These are phyloP conservation scores for Oehlia diaphana DNA, from an alignment of 192 early-diverging fungal genomes.

Conservation along the genomic window DNA sequence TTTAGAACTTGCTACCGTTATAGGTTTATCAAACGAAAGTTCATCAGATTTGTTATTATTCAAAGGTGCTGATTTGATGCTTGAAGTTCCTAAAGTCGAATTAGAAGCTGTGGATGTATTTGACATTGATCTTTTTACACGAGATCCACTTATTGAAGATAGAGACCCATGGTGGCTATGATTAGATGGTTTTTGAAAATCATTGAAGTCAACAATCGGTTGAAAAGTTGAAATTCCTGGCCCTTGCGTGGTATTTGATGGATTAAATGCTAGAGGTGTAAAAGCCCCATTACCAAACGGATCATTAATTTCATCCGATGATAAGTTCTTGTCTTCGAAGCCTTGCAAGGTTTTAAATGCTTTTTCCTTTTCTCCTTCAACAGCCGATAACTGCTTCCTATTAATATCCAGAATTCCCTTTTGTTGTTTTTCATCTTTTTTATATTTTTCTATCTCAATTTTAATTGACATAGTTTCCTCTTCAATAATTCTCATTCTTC, in stretches of 20 bases:
- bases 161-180: conserved; percentile 15
- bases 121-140: conserved; percentile 17
- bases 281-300: conserved; percentile 6
- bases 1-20: conserved; percentile 16
- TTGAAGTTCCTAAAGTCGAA: conserved; percentile 15
- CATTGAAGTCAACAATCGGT: background rate
- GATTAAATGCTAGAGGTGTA: background rate
- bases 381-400: conserved; percentile 55
- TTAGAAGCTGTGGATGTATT: conserved; percentile 18
- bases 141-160: conserved; percentile 14
- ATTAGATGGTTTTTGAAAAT: background rate
- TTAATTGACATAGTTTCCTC: conserved; percentile 55
- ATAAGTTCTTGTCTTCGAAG: background rate
- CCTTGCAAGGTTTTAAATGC: conserved; percentile 11
- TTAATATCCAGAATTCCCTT: conserved; percentile 65
- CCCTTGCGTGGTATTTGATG: background rate
- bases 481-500: conserved; percentile 37
- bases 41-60: background rate
- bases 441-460: conserved; percentile 55
- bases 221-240: background rate
- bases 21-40: conserved; percentile 6
- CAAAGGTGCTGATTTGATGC: conserved; percentile 8
- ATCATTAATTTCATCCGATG: background rate
- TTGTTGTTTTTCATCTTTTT: conserved; percentile 60
- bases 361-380: conserved; percentile 63